Base-by-base conservation (phyloP, 441 rosid species). In the Brassica balearica region DNA sequence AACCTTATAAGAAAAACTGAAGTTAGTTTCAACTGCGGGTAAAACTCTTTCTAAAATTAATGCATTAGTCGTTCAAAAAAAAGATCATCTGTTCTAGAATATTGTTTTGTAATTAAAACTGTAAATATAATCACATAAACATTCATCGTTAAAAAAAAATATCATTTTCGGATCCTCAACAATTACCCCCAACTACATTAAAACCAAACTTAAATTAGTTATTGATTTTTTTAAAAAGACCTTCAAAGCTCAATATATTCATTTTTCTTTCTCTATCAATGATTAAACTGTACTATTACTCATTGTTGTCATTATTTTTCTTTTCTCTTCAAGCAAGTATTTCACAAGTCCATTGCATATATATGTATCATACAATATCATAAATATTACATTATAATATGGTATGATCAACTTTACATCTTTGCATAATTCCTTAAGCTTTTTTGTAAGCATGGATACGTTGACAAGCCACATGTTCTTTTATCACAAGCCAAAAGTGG, bases 391-490 rank as follows among this genome's bases (percentile, higher is more conserved):
- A 14, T 53, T 53, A 48, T 12, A 48, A 48, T 48, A 48, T 4
- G 55, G 3, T 48, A n/a, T 48, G 55, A 48, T 48, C 55, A 12
- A 48, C 55, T 48, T 48, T 48, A 53, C 59, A 29, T 29, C 34
- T 29, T 29, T 29, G 34, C 34, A 53, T 53, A 14, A 53, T 53
- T 53, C 4, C 59, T 53, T 15, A 53, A 53, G 59, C 34, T 53
- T 53, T 53, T 6, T 0, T 53, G 59, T 53, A 53, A 53, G 41
- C 76, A 38, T 72, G 51, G 75, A 80, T 80, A 80, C 83, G 76
- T 75, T 80, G 77, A 80, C 83, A 75, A 80, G 76, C 80, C 83
- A 80, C 83, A 71, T 80, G 83, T 46, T 65, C 68, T 65, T 75
- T 71, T 46, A 71, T 80, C 80, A 65, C 77, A 53, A 53, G 20